Conservation (phyloP, 2,329 filamentous ascomycete genomes). For the Cordyceps cicadae region DNA sequence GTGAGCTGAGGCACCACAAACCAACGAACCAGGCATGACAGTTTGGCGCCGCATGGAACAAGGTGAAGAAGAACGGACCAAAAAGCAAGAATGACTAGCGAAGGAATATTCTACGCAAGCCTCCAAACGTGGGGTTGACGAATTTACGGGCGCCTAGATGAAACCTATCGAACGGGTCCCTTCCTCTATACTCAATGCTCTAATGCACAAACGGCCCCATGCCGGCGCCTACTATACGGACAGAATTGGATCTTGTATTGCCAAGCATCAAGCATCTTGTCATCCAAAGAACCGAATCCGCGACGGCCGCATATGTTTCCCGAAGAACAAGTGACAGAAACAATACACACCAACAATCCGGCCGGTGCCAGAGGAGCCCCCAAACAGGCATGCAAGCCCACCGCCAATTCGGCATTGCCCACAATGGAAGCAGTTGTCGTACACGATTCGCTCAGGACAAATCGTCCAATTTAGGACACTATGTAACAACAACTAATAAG, state of each 20-base stretch:
- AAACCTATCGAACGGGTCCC: slow-evolving; percentile 2
- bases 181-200: background rate
- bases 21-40: background rate
- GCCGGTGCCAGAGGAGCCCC: background rate
- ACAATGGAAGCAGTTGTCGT: background rate
- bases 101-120: background rate
- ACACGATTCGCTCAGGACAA: background rate
- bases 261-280: background rate
- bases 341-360: background rate
- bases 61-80: background rate
- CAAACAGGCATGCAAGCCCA: slow-evolving; percentile 2
- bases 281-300: background rate
- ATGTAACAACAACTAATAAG: background rate
- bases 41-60: slow-evolving; percentile 4
- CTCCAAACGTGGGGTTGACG: slow-evolving; percentile 4
- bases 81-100: background rate
- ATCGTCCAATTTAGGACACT: background rate
- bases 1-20: background rate
- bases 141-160: slow-evolving; percentile 8
- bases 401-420: slow-evolving; percentile 6
- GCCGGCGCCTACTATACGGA: background rate
- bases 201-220: slow-evolving; percentile 3
- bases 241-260: background rate
- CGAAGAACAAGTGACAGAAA: background rate
- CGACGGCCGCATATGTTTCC: background rate